phyloP scores from a whole-genome alignment of 352 stramenopile genomes.

The Phytophthora pinifolia region DNA sequence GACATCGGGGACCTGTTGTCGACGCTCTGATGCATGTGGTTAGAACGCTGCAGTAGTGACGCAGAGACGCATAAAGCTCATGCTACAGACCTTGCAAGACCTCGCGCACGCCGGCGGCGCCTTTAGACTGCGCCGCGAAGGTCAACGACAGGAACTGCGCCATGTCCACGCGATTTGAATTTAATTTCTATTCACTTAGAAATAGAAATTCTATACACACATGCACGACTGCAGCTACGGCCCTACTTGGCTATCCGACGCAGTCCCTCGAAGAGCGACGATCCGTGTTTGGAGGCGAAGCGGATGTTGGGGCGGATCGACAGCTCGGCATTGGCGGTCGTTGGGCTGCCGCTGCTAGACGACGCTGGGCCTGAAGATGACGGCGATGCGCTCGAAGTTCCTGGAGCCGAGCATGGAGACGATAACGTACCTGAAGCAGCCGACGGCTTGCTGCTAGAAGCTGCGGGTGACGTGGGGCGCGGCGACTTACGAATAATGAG shows the following conservation, averaged over 20 bases:
- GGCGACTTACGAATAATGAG: slow-evolving; percentile 24
- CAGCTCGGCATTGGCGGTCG: slow-evolving; percentile 27
- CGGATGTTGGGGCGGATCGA: slow-evolving; percentile 71
- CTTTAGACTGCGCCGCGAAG: slow-evolving; percentile 39
- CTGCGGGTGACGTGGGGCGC: not conserved
- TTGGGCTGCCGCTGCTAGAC: slow-evolving; percentile 10
- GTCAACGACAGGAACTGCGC: slow-evolving; percentile 8
- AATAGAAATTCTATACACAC: slow-evolving; percentile 5
- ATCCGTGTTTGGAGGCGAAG: slow-evolving; percentile 57
- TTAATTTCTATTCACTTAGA: slow-evolving; percentile 5
- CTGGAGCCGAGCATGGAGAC: slow-evolving; percentile 17
- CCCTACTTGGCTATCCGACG: slow-evolving; percentile 25
- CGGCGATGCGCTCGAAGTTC: slow-evolving; percentile 1
- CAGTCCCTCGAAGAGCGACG: slow-evolving; percentile 46
- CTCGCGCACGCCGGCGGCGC: slow-evolving; percentile 40
- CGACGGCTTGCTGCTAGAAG: slow-evolving; percentile 7
- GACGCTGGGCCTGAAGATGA: slow-evolving; percentile 11
- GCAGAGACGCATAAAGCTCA: not conserved
- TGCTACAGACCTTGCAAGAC: slow-evolving; percentile 38
- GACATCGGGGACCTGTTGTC: slow-evolving; percentile 30
- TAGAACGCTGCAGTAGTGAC: not conserved
- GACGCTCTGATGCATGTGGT: slow-evolving; percentile 34
- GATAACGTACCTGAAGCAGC: slow-evolving; percentile 41
- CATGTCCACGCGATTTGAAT: slow-evolving; percentile 1
- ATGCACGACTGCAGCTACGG: slow-evolving; percentile 8